These are phyloP conservation scores for Orbilia brochopaga DNA, from an alignment of 2,329 filamentous ascomycete genomes.

Conservation along the genomic window DNA sequence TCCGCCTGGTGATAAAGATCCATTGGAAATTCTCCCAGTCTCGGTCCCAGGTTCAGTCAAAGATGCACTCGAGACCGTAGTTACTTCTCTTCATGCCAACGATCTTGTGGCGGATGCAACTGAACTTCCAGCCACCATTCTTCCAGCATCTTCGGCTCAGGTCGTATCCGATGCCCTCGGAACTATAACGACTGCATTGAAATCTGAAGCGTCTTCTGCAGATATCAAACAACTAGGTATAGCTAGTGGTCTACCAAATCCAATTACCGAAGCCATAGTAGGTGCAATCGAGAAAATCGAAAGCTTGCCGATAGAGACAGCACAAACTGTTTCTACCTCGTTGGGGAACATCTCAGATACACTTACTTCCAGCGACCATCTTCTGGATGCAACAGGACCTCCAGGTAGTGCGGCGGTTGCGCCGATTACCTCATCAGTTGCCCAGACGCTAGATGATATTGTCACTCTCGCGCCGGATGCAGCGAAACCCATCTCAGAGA, in stretches of 20 bases:
- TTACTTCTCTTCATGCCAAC: constrained; percentile 27
- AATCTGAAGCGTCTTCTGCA: not conserved
- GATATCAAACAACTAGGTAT: constrained; percentile 16
- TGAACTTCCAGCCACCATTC: constrained; percentile 20
- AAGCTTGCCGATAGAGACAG: constrained; percentile 11
- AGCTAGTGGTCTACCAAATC: constrained; percentile 24
- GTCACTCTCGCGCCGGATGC: constrained; percentile 11
- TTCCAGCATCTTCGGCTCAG: constrained; percentile 23
- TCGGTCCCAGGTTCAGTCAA: constrained; percentile 15
- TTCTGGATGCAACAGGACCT: constrained; percentile 21
- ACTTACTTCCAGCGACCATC: constrained; percentile 35
- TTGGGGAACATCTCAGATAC: constrained; percentile 21
- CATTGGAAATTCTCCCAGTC: constrained; percentile 8
- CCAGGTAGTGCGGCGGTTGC: constrained; percentile 29
- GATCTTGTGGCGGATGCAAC: constrained; percentile 40
- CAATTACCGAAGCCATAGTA: constrained; percentile 18
- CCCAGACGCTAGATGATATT: constrained; percentile 24
- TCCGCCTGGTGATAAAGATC: constrained; percentile 10
- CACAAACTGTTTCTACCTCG: constrained; percentile 11
- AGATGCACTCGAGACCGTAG: constrained; percentile 22
- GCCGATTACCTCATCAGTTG: constrained; percentile 32
- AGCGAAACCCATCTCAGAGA: constrained; percentile 19
- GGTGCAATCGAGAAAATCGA: constrained; percentile 20
- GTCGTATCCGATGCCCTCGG: constrained; percentile 31
- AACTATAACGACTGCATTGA: constrained; percentile 25